Evolutionary conservation across 2,329 filamentous ascomycete species (phyloP).

Genomic region (Gaeumannomyces sp.): DNA sequence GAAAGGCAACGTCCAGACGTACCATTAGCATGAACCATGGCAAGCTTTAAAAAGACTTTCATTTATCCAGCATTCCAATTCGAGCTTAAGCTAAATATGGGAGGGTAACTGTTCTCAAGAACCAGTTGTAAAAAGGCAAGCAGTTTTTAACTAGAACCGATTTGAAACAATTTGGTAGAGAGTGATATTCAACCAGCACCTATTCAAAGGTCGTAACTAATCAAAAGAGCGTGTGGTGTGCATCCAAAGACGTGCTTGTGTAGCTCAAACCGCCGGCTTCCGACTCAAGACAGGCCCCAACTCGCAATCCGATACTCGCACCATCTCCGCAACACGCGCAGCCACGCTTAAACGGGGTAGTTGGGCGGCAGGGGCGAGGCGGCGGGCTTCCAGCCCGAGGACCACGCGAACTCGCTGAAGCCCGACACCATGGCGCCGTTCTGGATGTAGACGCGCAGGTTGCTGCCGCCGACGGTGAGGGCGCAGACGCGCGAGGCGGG

Average conservation of each 20-base stretch:
- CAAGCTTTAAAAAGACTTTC: background rate
- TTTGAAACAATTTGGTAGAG: too few relatives aligned
- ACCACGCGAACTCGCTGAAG: slow-evolving; percentile 13
- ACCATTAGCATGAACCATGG: background rate
- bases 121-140: too few relatives aligned
- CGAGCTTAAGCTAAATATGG: too few relatives aligned
- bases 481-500: slow-evolving; percentile 10
- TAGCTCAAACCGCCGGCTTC: background rate
- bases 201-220: background rate
- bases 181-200: too few relatives aligned
- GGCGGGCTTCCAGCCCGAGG: slow-evolving; percentile 7
- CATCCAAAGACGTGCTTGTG: too few relatives aligned
- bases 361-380: slow-evolving; percentile 8
- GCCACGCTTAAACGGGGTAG: background rate
- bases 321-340: too few relatives aligned
- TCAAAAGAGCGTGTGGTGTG: background rate
- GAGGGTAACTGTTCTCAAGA: too few relatives aligned
- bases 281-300: background rate
- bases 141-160: too few relatives aligned
- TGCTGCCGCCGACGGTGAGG: background rate
- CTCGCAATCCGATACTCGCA: background rate
- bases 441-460: slow-evolving; percentile 15
- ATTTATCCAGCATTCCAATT: background rate
- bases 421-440: slow-evolving; percentile 11
- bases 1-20: background rate